Conservation (phyloP, 2,329 filamentous ascomycete species). For the Biscogniauxia sp. region DNA sequence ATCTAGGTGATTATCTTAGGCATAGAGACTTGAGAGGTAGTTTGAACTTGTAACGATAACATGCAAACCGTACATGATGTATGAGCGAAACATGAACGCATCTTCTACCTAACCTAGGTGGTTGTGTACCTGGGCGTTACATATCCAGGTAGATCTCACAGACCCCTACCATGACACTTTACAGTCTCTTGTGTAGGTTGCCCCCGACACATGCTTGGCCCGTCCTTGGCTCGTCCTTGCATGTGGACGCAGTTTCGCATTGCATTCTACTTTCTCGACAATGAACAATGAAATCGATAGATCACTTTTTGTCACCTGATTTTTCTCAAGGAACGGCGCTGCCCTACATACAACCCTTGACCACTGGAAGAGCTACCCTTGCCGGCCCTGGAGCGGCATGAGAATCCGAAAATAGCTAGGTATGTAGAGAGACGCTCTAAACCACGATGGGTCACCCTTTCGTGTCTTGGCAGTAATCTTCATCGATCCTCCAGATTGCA, state of each 20-base stretch:
- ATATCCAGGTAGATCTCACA: too few relatives aligned
- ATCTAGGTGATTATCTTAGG: too few relatives aligned
- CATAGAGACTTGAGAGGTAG: too few relatives aligned
- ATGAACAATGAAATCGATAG: constrained; percentile 18
- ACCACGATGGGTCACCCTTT: neutral
- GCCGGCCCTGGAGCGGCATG: neutral
- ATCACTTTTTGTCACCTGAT: constrained; percentile 17
- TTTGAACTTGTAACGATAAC: too few relatives aligned
- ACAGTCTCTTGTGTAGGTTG: neutral
- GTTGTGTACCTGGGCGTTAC: too few relatives aligned
- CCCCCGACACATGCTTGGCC: neutral
- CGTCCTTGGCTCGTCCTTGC: neutral
- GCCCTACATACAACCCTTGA: neutral
- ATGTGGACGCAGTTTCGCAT: neutral
- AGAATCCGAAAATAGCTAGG: neutral
- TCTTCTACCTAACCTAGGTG: too few relatives aligned
- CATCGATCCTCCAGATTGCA: constrained; percentile 4
- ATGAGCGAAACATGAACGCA: too few relatives aligned
- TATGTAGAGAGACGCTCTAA: neutral
- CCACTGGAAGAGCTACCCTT: neutral
- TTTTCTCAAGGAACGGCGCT: constrained; percentile 7
- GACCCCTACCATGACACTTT: too few relatives aligned
- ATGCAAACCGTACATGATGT: too few relatives aligned
- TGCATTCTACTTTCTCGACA: constrained; percentile 6
- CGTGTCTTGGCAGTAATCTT: constrained; percentile 8